Evolutionary conservation across 2,329 filamentous ascomycete species (phyloP).

Genomic region (Fusarium fujikuroi): DNA sequence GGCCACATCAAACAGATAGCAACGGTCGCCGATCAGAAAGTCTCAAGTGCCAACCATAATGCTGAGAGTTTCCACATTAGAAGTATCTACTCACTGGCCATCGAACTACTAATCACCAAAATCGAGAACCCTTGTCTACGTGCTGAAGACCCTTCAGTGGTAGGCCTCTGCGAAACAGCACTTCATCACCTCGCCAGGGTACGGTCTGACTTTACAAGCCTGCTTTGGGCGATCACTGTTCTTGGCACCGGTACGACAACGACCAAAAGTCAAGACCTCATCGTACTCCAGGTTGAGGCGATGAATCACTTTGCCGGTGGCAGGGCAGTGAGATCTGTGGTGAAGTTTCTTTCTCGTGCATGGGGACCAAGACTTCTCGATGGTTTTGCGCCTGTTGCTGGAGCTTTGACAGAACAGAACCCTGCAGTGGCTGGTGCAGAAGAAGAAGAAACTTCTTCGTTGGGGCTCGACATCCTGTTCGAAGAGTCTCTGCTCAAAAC

Average conservation of each 20-base stretch:
- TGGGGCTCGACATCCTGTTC: not conserved
- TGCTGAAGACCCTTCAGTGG: not conserved
- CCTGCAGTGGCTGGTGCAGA: rapidly evolving
- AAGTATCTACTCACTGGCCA: not conserved
- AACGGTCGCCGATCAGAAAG: not conserved
- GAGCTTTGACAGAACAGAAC: not conserved
- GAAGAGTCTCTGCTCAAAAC: not conserved
- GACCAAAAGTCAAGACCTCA: not conserved
- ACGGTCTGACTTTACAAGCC: not conserved
- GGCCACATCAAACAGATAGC: not conserved
- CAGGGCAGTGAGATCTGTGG: not conserved
- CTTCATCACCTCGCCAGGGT: not conserved
- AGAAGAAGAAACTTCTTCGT: rapidly evolving
- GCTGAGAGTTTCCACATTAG: not conserved
- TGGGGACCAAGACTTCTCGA: not conserved
- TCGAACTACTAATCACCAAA: not conserved
- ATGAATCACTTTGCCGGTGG: not conserved
- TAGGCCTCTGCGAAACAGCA: not conserved
- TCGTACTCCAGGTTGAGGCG: not conserved
- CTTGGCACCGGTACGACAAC: not conserved
- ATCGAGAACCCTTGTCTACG: not conserved
- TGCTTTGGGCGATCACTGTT: not conserved
- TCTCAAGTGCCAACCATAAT: not conserved
- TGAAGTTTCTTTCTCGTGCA: not conserved
- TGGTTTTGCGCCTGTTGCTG: not conserved